Percentiles rank a stretch among this genome's conserved stretches.
phyloP scores from a whole-genome alignment of 441 rosid genomes.

The Biscutella laevigata region DNA sequence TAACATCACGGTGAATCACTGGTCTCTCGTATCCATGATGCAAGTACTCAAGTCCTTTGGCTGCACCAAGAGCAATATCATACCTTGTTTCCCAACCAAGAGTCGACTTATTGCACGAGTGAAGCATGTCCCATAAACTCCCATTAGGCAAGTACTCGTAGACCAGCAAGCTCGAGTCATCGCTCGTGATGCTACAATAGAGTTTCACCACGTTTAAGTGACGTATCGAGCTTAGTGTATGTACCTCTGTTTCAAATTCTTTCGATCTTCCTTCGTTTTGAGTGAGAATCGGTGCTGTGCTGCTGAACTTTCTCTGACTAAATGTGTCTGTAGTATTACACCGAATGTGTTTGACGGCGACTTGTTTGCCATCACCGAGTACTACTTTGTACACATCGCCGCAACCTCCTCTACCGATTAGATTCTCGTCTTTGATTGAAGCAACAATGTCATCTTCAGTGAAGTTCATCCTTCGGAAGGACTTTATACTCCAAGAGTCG shows the following conservation, averaged over 20 bases:
- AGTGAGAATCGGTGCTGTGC: slow-evolving; percentile 52
- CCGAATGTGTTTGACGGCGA: slow-evolving; percentile 83
- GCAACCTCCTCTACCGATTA: slow-evolving; percentile 87
- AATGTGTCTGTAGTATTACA: slow-evolving; percentile 33
- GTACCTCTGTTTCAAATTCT: slow-evolving; percentile 77
- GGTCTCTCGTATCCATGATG: slow-evolving; percentile 83
- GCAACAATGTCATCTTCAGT: slow-evolving; percentile 77
- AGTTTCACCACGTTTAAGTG: slow-evolving; percentile 89
- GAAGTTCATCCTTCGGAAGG: slow-evolving; percentile 64
- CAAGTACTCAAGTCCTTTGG: slow-evolving; percentile 80
- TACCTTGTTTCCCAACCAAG: slow-evolving; percentile 80
- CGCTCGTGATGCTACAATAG: slow-evolving; percentile 80
- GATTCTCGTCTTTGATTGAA: slow-evolving; percentile 76
- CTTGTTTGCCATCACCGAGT: slow-evolving; percentile 59
- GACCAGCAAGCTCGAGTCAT: slow-evolving; percentile 82
- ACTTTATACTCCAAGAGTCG: slow-evolving; percentile 76
- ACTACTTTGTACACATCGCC: slow-evolving; percentile 69
- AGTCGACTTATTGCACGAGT: slow-evolving; percentile 45
- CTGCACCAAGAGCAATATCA: slow-evolving; percentile 78
- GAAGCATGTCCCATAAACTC: slow-evolving; percentile 83
- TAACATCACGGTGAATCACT: slow-evolving; percentile 81
- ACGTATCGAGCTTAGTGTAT: slow-evolving; percentile 78
- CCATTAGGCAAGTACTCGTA: slow-evolving; percentile 89
- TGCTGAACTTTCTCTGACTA: slow-evolving; percentile 31
- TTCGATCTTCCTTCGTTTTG: slow-evolving; percentile 35